A percentile compares a stretch with the other conserved stretches of the same genome.
These are phyloP conservation scores for Syncephalastrum racemosum DNA, from an alignment of 371 early-diverging fungal genomes.

Conservation along the genomic window DNA sequence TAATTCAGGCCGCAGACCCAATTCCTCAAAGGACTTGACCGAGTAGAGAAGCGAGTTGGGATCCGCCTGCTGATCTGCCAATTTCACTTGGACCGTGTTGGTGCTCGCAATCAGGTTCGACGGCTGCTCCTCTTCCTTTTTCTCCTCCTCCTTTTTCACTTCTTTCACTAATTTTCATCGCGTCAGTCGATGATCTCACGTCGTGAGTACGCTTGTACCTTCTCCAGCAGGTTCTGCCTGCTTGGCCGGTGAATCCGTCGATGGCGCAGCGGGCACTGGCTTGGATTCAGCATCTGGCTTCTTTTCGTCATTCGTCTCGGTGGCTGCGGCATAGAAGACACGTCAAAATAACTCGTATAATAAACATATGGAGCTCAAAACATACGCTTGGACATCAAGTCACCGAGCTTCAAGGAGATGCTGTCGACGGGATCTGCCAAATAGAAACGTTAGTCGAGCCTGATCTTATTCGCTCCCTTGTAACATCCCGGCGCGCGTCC, in stretches of 20 bases:
- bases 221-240: neutral
- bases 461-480: too few relatives aligned
- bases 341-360: neutral
- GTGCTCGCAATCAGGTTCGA: conserved; percentile 52
- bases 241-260: conserved; percentile 1
- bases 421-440: conserved; percentile 25
- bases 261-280: neutral
- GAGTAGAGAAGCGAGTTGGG: conserved; percentile 80
- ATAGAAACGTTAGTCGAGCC: too few relatives aligned
- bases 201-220: conserved; percentile 1
- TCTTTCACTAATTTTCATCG: neutral
- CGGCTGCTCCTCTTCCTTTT: neutral
- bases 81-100: conserved; percentile 76
- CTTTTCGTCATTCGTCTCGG: too few relatives aligned
- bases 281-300: too few relatives aligned
- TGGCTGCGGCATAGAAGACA: too few relatives aligned
- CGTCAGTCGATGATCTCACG: neutral
- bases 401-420: conserved; percentile 30
- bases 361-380: neutral
- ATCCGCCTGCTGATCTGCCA: conserved; percentile 68
- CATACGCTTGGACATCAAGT: conserved; percentile 22
- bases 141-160: neutral
- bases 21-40: conserved; percentile 74
- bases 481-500: too few relatives aligned
- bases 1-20: conserved; percentile 76